Evolutionary conservation across 345 rosid genomes (phyloP), one percentile per base, ranked within the genome.

Genomic region (Lepidium africanum): DNA sequence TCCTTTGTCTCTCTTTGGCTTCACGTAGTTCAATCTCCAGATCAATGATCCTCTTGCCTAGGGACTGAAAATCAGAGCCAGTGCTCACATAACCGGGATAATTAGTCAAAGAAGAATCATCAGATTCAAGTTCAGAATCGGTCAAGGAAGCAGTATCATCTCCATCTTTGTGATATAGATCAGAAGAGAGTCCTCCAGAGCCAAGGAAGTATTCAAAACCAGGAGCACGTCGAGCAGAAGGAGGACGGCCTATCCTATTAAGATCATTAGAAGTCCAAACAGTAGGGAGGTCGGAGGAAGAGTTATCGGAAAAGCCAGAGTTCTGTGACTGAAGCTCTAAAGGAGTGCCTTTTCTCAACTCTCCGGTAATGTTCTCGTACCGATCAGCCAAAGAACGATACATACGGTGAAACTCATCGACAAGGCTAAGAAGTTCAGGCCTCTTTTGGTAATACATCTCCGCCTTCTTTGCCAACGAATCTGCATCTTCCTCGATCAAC

Each of bases 111-210:
- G 96, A 93, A 50, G 90, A 89, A 67, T 82, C 82, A 64, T 85
- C 91, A n/a, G 86, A 86, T 68, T 88, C 94, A 0, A 75, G 35
- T 21, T 88, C 97, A 13, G 89, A 90, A 74, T 93, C 96, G 1
- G 90, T 75, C 53, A 77, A 23, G 15, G 87, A 85, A 62, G 86
- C 83, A 14, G 83, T 83, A 45, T 87, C 93, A 75, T 89, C 87
- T 63, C 84, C 89, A 73, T 83, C 92, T 78, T 79, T 86, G 59
- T 66, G 80, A 60, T 76, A 71, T 60, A 61, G 41, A 73, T 87
- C 90, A 63, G 85, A 70, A 61, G 74, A 77, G 74, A 75, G 74
- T 69, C 79, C 86, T 55, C 79, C 86, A 41, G 86, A 74, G 59
- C 96, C 92, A 41, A 78, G 85, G 59, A 87, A 87, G 79, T 79